Base-by-base conservation (phyloP, 2,329 filamentous ascomycete species). In the Fusarium lyarnte region DNA sequence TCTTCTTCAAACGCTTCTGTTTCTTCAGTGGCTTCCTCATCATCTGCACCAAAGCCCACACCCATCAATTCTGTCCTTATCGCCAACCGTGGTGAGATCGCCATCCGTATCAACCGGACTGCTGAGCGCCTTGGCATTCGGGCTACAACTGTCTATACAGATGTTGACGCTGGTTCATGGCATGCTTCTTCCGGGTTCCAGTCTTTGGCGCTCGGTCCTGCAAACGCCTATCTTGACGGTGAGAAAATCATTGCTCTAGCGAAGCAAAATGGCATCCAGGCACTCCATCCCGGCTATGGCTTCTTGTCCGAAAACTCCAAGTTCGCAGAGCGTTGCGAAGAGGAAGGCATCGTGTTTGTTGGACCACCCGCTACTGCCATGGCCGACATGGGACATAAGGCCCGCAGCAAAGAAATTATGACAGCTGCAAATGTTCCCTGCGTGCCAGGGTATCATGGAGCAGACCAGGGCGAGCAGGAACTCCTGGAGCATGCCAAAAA, bases 1-100 rank as follows among this genome's bases (percentile, higher is more conserved):
- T 73, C 80, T 58, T 77, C 80, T 57, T 74, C 79, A 81, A 63
- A 77, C 74, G 41, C 70, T 77, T 64, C 78, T 77, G 29, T 79
- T 77, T 54, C 83, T 62, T 78, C 79, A 38, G 69, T 78, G 60
- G 76, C 79, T 12, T 78, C 80, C 52, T 76, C 79, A 16, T 60
- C 79, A 11, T 59, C 70, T 25, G 62, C 80, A n/a, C 78, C 82
- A 55, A 79, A 78, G 59, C 69, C 77, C 17, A 86, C 84, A 19
- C 87, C 89, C 35, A 89, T 91, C 74, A 91, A 90, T 61, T 97
- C 94, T 13, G 93, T 98, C 45, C 88, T 99, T 29, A 98, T 99
- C 80, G 96, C 96, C 59, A 99, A 99, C 81, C 92, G 96, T 76
- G 96, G 96, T 77, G 96, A 99, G 83, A 99, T 99, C 77, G 96